A percentile compares a stretch with the other conserved stretches of the same genome.
Conservation (phyloP, 331 rosid species). For the Quercus phellos region DNA sequence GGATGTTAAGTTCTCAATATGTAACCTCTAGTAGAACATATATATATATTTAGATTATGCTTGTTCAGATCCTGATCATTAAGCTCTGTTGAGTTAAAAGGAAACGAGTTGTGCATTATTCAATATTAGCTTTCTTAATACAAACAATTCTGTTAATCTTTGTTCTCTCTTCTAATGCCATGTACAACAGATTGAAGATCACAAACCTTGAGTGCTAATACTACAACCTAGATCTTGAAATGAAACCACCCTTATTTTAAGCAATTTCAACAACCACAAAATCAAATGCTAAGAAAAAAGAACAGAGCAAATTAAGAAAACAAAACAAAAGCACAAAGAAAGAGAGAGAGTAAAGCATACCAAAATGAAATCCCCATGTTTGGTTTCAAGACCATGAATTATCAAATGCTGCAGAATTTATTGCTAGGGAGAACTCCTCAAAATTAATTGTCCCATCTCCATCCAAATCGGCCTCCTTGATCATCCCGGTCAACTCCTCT, state of each 20-base stretch:
- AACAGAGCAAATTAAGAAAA: background rate
- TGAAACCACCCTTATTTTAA: background rate
- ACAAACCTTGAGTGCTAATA: too few species aligned
- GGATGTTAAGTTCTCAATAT: too few species aligned
- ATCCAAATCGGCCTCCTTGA: conserved; percentile 53
- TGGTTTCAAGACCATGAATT: conserved; percentile 46
- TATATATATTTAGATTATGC: too few species aligned
- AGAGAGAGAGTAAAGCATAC: background rate
- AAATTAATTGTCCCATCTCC: conserved; percentile 56
- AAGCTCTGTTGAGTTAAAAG: too few species aligned
- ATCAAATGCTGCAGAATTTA: conserved; percentile 56
- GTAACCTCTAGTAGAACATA: too few species aligned
- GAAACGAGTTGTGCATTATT: too few species aligned
- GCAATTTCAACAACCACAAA: background rate
- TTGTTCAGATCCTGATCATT: too few species aligned
- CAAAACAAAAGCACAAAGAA: background rate
- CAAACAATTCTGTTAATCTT: too few species aligned
- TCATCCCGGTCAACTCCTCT: conserved; percentile 62
- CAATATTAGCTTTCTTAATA: too few species aligned
- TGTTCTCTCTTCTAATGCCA: background rate
- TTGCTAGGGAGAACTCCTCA: conserved; percentile 50
- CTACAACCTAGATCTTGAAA: background rate
- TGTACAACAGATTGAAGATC: too few species aligned
- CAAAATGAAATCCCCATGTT: background rate
- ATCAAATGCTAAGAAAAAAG: background rate